Base-by-base conservation (phyloP, 768 basidiomycete species). In the Lenzites betulinus region DNA sequence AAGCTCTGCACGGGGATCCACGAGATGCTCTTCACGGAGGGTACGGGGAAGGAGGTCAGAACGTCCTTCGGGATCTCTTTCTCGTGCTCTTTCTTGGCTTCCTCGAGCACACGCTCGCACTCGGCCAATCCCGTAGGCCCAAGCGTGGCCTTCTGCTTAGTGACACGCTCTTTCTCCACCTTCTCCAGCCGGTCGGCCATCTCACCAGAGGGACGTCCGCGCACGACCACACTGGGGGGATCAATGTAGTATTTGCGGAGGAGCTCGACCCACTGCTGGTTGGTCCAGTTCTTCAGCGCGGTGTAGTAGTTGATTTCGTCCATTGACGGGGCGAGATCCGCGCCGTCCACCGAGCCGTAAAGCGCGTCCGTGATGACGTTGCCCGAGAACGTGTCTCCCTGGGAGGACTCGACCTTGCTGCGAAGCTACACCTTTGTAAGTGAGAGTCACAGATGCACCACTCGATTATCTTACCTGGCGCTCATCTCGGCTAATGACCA, bases 21-120 rank as follows among this genome's bases (percentile, higher is more conserved):
- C 7, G 89, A 86, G 65, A 99, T 95, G 59, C 83, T 89, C 70
- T 89, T 88, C 39, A 96, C 92, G 66, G 91, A 85, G 0, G 95
- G 96, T 26, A 98, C 86, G n/a, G 89, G 89, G 81, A 98, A 98
- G 15, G 82, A 78, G 2, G 86, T 89, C 35, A 99, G 74, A 60
- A 98, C 80, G 25, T 92, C 86, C 15, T 78, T 76, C 2, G 97
- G 96, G 42, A 98, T 93, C 15, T 88, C 85, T 60, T 75, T 76
- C 58, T 91, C 91, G 70, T 98, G 91, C 69, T 95, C 92, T 22
- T 82, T 81, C 75, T 98, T 96, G 5, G 97, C 93, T 36, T 78
- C 83, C 66, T 93, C 87, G 13, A 98, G 78, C 63, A 82, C 82
- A 58, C 80, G 78, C 60, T 80, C 85, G 25, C 87, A 86, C 64